Base-by-base conservation (phyloP, 2,329 filamentous ascomycete species). In the Hypoxylon sp. region DNA sequence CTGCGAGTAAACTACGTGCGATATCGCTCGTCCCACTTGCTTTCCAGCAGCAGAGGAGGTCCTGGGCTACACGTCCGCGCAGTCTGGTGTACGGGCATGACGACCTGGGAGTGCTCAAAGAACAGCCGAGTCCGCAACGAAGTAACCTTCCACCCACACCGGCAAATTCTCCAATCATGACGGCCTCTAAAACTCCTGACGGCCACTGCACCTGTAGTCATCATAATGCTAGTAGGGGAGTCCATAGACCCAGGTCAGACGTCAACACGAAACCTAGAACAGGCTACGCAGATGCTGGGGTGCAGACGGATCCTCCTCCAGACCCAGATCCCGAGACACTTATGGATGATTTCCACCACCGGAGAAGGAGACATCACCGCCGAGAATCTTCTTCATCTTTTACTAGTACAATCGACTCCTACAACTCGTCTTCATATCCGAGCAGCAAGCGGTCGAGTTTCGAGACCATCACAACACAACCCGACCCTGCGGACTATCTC, bases 361-460 rank as follows among this genome's bases (percentile, higher is more conserved):
- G 59, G n/a, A 58, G 56, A 30, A 54, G 29, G 5, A 60, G 46
- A 30, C 57, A 39, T 2, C 60, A 51, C 9, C 68, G 68, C 25
- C 69, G 68, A 6, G 69, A 71, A 11, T 69, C 67, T 0, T 65
- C 63, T 0, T 63, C 57, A 11, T 69, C 67, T 0, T n/a, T 27
- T 1, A 7, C 55, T 1, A 63, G 59, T 19, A 69, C 63, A 9
- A 37, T 43, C 2, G 69, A 71, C 5, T 67, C 66, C 5, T 67
- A 50, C 16, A 50, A 45, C 23, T 30, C 57, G 4, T 71, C 71
- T 2, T 74, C 69, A 4, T 57, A 62, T 1, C 27, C 63, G 5
- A 65, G 61, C 19, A 76, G 73, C 54, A 71, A 74, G 45, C 71
- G 74, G 9, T 70, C 73, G 2, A 74, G 74, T 51, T 45, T 75